Base-by-base conservation (phyloP, 495 filamentous ascomycete species). In the Penicillium simplicissimum region DNA sequence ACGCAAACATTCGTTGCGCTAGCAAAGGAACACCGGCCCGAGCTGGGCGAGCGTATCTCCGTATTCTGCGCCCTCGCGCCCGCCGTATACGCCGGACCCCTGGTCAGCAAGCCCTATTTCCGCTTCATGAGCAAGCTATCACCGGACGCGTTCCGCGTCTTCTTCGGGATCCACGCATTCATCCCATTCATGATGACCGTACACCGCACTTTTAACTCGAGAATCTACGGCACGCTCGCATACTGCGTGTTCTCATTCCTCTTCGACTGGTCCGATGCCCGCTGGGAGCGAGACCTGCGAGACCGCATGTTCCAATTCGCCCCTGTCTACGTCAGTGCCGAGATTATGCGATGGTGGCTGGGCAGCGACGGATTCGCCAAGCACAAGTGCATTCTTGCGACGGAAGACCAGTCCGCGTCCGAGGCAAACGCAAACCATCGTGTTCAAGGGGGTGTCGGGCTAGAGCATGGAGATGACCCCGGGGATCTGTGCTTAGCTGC, bases 341-440 rank as follows among this genome's bases (percentile, higher is more conserved):
- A 98, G 77, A 88, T 85, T 23, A 96, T 98, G 89, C 83, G 91
- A 0, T 98, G 94, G 95, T 98, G 94, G 94, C 81, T 98, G 1
- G 95, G 95, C 0, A 76, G 89, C 1, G 92, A 96, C 66, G 91
- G 93, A 64, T 98, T 98, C 71, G 92, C 95, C 0, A 89, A 82
- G 62, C 92, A 97, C 61, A 90, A 90, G 72, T 98, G 95, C 72
- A 96, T 98, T 54, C 81, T 98, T 10, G 81, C 90, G 6, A 94
- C 92, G 3, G 80, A 83, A 35, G 88, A 93, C 60, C 85, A 91
- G 60, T 79, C 81, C 62, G 75, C 73, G 51, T 74, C 79, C 7
- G 90, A 94, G 64, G 86, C 88, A 56, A 78, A 81, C 33, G 86
- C 90, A 55, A 86, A 89, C 56, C 28, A 55, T 34, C 21, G 62